Evolutionary conservation across 495 filamentous ascomycete species (phyloP).

Genomic region (Xylaria flabelliformis): DNA sequence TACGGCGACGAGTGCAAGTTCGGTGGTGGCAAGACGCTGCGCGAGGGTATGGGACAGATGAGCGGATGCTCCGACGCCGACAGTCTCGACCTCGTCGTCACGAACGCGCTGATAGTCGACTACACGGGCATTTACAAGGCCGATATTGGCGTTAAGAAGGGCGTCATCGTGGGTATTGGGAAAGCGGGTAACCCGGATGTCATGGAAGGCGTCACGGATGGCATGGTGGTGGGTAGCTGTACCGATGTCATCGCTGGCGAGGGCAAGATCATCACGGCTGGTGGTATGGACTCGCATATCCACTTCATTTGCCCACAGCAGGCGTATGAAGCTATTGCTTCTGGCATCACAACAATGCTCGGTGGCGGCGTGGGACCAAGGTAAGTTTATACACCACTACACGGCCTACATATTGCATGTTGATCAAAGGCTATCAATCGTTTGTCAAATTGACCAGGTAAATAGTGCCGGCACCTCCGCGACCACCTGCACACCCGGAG

Average conservation of each 20-base stretch:
- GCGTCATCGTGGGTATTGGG: conserved; percentile 87
- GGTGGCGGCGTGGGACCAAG: conserved; percentile 93
- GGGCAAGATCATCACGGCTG: conserved; percentile 90
- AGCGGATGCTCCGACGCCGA: conserved; percentile 73
- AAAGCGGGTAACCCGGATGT: conserved; percentile 97
- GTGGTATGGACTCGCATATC: conserved; percentile 91
- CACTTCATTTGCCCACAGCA: conserved; percentile 98
- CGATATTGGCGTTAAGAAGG: conserved; percentile 93
- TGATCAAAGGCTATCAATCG: neutral
- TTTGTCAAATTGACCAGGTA: conserved; percentile 21
- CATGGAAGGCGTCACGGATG: conserved; percentile 84
- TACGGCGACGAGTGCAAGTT: conserved; percentile 97
- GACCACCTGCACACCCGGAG: conserved; percentile 92
- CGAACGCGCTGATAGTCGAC: conserved; percentile 92
- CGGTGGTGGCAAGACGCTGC: conserved; percentile 91
- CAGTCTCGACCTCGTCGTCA: conserved; percentile 84
- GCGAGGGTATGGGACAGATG: conserved; percentile 97
- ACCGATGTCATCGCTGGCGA: conserved; percentile 98
- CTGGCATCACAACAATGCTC: conserved; percentile 90
- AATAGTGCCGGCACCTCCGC: conserved; percentile 88
- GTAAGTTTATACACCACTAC: conserved; percentile 41
- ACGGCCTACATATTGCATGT: neutral
- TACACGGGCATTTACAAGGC: conserved; percentile 96
- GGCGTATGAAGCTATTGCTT: conserved; percentile 81
- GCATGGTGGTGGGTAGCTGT: conserved; percentile 84